Base-by-base conservation (phyloP, 441 rosid species). In the Jatropha multifida region DNA sequence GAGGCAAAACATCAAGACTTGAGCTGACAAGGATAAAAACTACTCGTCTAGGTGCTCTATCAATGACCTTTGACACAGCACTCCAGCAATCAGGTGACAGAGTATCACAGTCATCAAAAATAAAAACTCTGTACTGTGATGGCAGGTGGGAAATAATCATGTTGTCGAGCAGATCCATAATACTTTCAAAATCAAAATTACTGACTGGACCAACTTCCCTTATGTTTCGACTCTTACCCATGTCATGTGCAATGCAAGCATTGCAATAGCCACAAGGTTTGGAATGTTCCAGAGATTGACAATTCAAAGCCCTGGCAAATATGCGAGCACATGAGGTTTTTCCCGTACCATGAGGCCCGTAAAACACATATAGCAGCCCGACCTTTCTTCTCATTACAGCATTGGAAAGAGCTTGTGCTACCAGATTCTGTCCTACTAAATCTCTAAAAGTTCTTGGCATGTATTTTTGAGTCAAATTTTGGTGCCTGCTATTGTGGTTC, bases 271-370 rank as follows among this genome's bases (percentile, higher is more conserved):
- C 93, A 86, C 98, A 96, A 65, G 98, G 98, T 80, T 88, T 96
- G 51, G 86, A 90, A 40, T 86, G 86, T 68, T 94, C 98, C 69
- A 76, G 41, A 56, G 99, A 90, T 59, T 87, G 95, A 82, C 99
- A 96, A 78, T 92, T 96, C 81, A 96, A 86, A 69, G 97, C 98
- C 80, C 91, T 86, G 54, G 99, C 91, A 79, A 96, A 92, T 76
- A 94, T 90, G 51, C 98, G 88, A 83, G 98, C 99, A 60, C 98
- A 92, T 1, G 96, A 94, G 48, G 98, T 92, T 88, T 94, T 96
- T 54, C 99, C 99, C 3, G 98, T 94, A 75, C 99, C 99, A 75
- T 91, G 97, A 78, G 97, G 98, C 68, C 98, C 99, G 17, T 96
- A 87, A 71, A 96, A 94, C 41, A 94, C 96, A 74, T 94, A 96